Evolutionary conservation across 129 eudicot species (phyloP).

Genomic region (Smallanthus sonchifolius): DNA sequence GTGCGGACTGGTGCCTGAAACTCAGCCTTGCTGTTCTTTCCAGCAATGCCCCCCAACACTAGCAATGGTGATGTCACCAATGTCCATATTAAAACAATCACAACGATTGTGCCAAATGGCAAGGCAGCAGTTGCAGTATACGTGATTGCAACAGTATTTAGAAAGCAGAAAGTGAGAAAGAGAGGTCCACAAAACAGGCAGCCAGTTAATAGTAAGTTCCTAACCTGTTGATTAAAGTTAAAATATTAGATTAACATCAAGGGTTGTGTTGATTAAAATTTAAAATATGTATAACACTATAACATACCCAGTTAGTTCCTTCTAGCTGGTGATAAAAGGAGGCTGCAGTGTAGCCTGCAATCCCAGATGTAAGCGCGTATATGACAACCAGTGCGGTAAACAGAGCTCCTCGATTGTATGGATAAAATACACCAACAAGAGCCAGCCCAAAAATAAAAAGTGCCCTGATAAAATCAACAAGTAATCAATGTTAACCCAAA

Average conservation of each 20-base stretch:
- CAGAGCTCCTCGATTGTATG: slow-evolving; percentile 76
- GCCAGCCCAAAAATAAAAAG: slow-evolving; percentile 55
- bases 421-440: slow-evolving; percentile 76
- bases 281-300: slow-evolving; percentile 7
- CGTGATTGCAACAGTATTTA: slow-evolving; percentile 63
- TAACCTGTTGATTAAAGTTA: slow-evolving; percentile 37
- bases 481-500: neutral
- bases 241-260: neutral
- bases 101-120: slow-evolving; percentile 67
- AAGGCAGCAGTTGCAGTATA: slow-evolving; percentile 66
- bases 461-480: slow-evolving; percentile 32
- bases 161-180: slow-evolving; percentile 67
- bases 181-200: slow-evolving; percentile 66
- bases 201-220: slow-evolving; percentile 61
- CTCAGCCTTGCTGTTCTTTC: slow-evolving; percentile 71
- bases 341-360: slow-evolving; percentile 76
- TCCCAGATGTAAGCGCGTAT: slow-evolving; percentile 78
- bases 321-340: slow-evolving; percentile 73
- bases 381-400: slow-evolving; percentile 71
- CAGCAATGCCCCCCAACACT: slow-evolving; percentile 69
- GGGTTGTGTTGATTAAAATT: neutral
- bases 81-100: slow-evolving; percentile 61
- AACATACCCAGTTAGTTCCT: slow-evolving; percentile 79
- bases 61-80: slow-evolving; percentile 72
- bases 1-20: slow-evolving; percentile 77